Conservation (phyloP, 108 stramenopile genomes). For the Phaeodactylum tricornutum region DNA sequence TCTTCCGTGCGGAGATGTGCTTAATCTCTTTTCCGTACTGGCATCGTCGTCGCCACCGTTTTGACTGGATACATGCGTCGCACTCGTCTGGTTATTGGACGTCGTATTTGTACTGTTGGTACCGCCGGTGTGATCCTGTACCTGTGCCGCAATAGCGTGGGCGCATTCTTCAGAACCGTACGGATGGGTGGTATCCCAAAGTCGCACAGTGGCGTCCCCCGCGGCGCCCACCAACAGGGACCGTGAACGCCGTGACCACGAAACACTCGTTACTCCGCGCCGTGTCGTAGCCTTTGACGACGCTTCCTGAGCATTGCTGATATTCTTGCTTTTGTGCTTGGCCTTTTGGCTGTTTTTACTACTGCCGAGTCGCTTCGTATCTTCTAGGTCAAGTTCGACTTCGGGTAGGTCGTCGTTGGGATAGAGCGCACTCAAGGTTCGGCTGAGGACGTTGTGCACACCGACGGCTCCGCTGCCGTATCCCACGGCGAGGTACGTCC, state of each 20-base stretch:
- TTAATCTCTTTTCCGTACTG: too few relatives aligned
- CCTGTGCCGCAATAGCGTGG: slow-evolving; percentile 1
- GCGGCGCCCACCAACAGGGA: slow-evolving; percentile 42
- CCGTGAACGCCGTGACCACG: slow-evolving; percentile 48
- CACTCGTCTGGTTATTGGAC: too few relatives aligned
- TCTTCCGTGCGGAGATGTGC: too few relatives aligned
- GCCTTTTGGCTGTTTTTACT: slow-evolving; percentile 1
- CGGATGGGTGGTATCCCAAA: slow-evolving; percentile 69
- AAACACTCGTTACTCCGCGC: slow-evolving; percentile 47
- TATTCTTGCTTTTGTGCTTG: neutral
- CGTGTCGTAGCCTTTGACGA: neutral
- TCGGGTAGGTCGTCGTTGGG: neutral
- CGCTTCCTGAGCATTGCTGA: neutral
- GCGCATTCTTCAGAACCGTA: slow-evolving; percentile 34
- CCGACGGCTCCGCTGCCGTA: slow-evolving; percentile 60
- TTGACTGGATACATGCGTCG: too few relatives aligned
- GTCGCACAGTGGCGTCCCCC: slow-evolving; percentile 32
- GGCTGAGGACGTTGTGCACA: slow-evolving; percentile 40
- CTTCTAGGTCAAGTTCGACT: too few relatives aligned
- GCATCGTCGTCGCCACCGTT: neutral
- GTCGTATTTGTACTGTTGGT: too few relatives aligned
- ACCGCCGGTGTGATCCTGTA: too few relatives aligned
- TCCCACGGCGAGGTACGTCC: slow-evolving; percentile 54
- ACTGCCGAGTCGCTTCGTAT: neutral
- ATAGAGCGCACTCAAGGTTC: slow-evolving; percentile 54